These are phyloP conservation scores for Colletotrichum chrysophilum DNA, from an alignment of 2,329 filamentous ascomycete genomes.

Conservation along the genomic window DNA sequence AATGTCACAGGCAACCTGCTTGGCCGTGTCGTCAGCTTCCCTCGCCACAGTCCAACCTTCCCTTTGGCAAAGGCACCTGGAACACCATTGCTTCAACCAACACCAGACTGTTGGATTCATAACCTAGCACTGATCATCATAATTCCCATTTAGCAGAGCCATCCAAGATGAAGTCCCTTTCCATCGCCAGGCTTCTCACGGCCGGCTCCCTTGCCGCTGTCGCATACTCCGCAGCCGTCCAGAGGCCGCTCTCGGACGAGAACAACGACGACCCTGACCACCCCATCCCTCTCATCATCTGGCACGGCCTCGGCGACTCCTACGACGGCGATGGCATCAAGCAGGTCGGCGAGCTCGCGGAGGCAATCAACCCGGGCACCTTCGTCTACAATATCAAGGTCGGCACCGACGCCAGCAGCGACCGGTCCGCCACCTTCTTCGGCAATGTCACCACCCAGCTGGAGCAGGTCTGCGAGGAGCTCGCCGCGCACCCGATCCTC, in stretches of 20 bases:
- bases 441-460: constrained; percentile 88
- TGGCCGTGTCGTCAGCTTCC: constrained; percentile 25
- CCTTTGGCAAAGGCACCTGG: neutral
- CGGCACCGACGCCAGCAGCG: constrained; percentile 66
- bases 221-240: constrained; percentile 20
- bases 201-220: constrained; percentile 27
- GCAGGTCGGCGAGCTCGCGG: constrained; percentile 72
- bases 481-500: constrained; percentile 79
- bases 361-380: constrained; percentile 79
- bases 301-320: constrained; percentile 84
- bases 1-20: constrained; percentile 29
- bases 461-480: constrained; percentile 75
- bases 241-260: constrained; percentile 30
- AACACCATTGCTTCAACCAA: neutral
- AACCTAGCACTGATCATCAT: neutral
- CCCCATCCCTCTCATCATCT: constrained; percentile 90
- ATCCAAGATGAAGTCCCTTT: constrained; percentile 32
- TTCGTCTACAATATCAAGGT: constrained; percentile 82
- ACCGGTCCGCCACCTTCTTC: constrained; percentile 86
- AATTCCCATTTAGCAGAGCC: neutral
- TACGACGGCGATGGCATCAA: constrained; percentile 79
- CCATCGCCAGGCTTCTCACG: constrained; percentile 37
- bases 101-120: neutral
- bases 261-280: constrained; percentile 50
- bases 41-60: constrained; percentile 14